Conservation (phyloP, 2,329 filamentous ascomycete genomes). For the Colletotrichum sp. region DNA sequence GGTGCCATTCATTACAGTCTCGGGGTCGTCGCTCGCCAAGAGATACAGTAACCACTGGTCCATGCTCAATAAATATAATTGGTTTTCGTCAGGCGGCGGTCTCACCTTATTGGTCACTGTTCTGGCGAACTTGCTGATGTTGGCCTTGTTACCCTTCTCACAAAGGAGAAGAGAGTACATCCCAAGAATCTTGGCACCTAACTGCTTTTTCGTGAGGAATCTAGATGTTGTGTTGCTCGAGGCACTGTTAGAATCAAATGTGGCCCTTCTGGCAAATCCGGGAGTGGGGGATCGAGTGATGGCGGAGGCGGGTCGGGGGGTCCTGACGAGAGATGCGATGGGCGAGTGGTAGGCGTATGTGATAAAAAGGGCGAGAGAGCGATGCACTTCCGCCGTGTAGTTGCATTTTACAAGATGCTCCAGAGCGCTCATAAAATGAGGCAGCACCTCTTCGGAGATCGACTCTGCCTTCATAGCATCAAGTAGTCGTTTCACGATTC, state of each 20-base stretch:
- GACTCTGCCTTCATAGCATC: constrained; percentile 89
- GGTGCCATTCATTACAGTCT: constrained; percentile 79
- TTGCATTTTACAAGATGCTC: constrained; percentile 80
- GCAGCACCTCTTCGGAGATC: constrained; percentile 73
- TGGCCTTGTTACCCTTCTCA: constrained; percentile 68
- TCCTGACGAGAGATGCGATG: constrained; percentile 52
- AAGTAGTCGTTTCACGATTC: constrained; percentile 86
- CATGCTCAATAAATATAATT: constrained; percentile 25
- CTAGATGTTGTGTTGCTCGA: constrained; percentile 35
- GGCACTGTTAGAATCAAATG: constrained; percentile 34
- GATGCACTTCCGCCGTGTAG: constrained; percentile 82
- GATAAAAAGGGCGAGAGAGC: constrained; percentile 88
- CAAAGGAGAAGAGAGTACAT: constrained; percentile 83
- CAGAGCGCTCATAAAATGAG: constrained; percentile 80
- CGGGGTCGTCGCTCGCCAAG: constrained; percentile 83
- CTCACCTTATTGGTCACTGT: constrained; percentile 93
- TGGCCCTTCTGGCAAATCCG: constrained; percentile 39
- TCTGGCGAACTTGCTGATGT: constrained; percentile 86
- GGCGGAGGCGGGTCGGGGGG: constrained; percentile 49
- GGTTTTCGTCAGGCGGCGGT: constrained; percentile 23
- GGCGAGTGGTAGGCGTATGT: constrained; percentile 84
- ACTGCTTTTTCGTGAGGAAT: constrained; percentile 66
- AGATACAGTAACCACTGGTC: constrained; percentile 87
- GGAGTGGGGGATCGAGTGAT: constrained; percentile 46
- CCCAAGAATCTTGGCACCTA: constrained; percentile 76